Conservation (phyloP, 2,329 filamentous ascomycete species). For the Talaromyces rugulosus region DNA sequence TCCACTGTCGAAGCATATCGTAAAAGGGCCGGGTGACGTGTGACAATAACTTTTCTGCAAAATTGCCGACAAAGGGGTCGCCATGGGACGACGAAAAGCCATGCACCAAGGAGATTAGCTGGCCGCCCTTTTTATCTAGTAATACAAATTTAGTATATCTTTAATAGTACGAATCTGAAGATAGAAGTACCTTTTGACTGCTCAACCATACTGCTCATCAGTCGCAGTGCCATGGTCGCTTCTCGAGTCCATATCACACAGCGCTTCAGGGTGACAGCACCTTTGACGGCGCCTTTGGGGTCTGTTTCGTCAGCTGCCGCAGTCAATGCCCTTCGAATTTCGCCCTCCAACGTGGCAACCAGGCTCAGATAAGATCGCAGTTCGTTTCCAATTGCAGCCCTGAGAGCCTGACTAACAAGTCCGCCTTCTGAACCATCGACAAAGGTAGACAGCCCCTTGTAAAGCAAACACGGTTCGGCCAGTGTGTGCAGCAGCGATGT, state of each 20-base stretch:
- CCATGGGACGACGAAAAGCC: slow-evolving; percentile 89
- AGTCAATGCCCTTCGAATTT: slow-evolving; percentile 78
- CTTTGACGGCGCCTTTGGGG: slow-evolving; percentile 70
- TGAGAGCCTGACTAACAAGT: slow-evolving; percentile 84
- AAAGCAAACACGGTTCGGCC: slow-evolving; percentile 90
- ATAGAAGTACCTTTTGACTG: slow-evolving; percentile 64
- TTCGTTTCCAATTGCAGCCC: slow-evolving; percentile 79
- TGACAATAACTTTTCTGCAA: slow-evolving; percentile 81
- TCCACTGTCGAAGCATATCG: slow-evolving; percentile 92
- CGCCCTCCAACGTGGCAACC: slow-evolving; percentile 86
- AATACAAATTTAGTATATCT: slow-evolving; percentile 10
- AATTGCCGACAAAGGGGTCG: slow-evolving; percentile 88
- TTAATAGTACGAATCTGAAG: background rate
- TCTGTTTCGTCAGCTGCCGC: slow-evolving; percentile 58
- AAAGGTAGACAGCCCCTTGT: slow-evolving; percentile 74
- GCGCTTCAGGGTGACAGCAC: slow-evolving; percentile 87
- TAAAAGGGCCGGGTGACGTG: slow-evolving; percentile 95
- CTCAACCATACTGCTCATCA: slow-evolving; percentile 93
- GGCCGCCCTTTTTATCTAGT: slow-evolving; percentile 70
- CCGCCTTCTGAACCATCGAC: slow-evolving; percentile 77
- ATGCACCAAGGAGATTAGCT: slow-evolving; percentile 91
- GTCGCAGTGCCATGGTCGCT: slow-evolving; percentile 86
- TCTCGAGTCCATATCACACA: slow-evolving; percentile 97
- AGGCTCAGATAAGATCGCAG: slow-evolving; percentile 84
- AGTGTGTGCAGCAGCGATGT: slow-evolving; percentile 83